These are phyloP conservation scores for Candida dajiaensis DNA, from an alignment of 805 yeast genomes.

Conservation along the genomic window DNA sequence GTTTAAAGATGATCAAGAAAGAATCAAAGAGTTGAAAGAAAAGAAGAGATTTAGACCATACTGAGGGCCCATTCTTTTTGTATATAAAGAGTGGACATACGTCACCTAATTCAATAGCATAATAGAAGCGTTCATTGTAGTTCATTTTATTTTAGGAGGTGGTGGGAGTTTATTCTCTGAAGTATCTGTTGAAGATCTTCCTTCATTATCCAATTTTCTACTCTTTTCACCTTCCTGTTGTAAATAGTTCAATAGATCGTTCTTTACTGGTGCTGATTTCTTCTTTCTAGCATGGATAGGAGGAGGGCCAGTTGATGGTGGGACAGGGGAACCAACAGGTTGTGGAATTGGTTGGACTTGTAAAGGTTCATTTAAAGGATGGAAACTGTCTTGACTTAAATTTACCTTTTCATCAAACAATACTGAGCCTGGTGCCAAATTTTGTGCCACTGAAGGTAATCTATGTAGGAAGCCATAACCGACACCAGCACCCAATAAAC, in stretches of 20 bases:
- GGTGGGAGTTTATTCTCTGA: constrained; percentile 21
- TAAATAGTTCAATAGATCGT: constrained; percentile 33
- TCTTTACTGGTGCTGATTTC: constrained; percentile 9
- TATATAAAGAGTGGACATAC: neutral
- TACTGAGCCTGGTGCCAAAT: constrained; percentile 30
- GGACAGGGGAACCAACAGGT: neutral
- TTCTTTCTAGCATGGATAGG: constrained; percentile 23
- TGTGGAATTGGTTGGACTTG: neutral
- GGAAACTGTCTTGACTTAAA: constrained; percentile 8
- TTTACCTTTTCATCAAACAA: constrained; percentile 30
- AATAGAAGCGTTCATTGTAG: neutral
- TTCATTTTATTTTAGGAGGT: constrained; percentile 24
- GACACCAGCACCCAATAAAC: constrained; percentile 87
- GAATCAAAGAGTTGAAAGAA: constrained; percentile 71
- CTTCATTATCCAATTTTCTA: constrained; percentile 31
- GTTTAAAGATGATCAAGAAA: constrained; percentile 88
- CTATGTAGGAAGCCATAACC: constrained; percentile 89
- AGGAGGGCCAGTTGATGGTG: constrained; percentile 15
- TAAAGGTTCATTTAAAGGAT: constrained; percentile 1
- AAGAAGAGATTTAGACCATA: constrained; percentile 84
- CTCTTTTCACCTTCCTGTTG: constrained; percentile 37
- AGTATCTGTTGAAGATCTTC: constrained; percentile 12
- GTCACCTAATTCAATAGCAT: constrained; percentile 2
- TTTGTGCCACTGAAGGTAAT: constrained; percentile 60
- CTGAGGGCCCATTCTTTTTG: constrained; percentile 30